Evolutionary conservation across 163 green algal genomes (phyloP).

Genomic region (Scenedesmus sp.): DNA sequence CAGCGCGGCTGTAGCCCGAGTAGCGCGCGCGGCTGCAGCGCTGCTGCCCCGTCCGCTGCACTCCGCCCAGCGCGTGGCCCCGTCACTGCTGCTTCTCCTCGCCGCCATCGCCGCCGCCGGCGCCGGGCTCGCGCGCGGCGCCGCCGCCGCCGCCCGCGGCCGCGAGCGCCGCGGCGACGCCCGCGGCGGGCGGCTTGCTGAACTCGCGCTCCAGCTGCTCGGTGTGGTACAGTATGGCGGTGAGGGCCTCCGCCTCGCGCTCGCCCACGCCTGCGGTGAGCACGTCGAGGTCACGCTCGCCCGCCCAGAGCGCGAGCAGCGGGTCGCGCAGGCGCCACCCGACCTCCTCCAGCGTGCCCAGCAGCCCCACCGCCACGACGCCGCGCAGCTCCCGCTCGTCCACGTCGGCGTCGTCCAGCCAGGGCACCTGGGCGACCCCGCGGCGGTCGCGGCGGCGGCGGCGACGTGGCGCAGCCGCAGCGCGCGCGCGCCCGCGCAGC

Average conservation of each 20-base stretch:
- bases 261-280: conserved; percentile 9
- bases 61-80: not conserved
- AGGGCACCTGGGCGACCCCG: conserved; percentile 45
- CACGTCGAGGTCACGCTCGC: conserved; percentile 30
- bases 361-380: conserved; percentile 37
- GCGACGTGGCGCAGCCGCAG: not conserved
- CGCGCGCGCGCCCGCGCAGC: too few relatives aligned
- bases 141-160: not conserved
- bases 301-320: conserved; percentile 30
- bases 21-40: not conserved
- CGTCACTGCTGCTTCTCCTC: not conserved
- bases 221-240: conserved; percentile 39
- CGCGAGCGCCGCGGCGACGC: conserved; percentile 19
- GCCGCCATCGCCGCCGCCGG: conserved; percentile 8
- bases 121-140: too few relatives aligned
- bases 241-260: conserved; percentile 20
- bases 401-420: conserved; percentile 41
- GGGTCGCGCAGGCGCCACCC: conserved; percentile 26
- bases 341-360: conserved; percentile 48
- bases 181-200: not conserved
- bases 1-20: not conserved
- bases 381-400: conserved; percentile 46
- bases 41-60: not conserved
- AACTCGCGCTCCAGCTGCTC: conserved; percentile 43
- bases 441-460: too few relatives aligned